Base-by-base conservation (phyloP, 1,284 basidiomycete genomes). In the Moesziomyces sp. region DNA sequence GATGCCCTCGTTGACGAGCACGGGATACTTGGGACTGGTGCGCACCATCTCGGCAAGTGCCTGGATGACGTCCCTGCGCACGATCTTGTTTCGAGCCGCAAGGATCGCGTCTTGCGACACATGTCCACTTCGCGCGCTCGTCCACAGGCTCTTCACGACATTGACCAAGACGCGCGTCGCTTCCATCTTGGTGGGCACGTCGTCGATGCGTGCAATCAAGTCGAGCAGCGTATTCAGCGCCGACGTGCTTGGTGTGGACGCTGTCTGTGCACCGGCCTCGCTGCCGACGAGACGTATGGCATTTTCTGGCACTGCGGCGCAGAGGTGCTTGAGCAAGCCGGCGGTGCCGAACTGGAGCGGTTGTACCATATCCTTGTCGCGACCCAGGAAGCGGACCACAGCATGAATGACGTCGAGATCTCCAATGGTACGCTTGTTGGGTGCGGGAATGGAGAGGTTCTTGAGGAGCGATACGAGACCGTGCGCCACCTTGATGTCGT, bases 1-100 rank as follows among this genome's bases (percentile, higher is more conserved):
- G 28, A 97, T 87, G 0, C 91, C 93, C 84, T 98, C 96, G 79
- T 95, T 96, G 65, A 97, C 88, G 34, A 98, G 87, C 47, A 94
- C 87, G 0, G 92, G 91, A 80, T 93, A 93, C 82, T 90, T 91
- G 70, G 88, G 88, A 77, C 92, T 93, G 67, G 90, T 87, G 18
- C 89, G 88, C 23, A 96, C 86, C 74, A 97, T 88, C 65, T 88
- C 89, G 1, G 89, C 88, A 26, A 97, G 87, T 13, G 89, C 88
- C 6, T 69, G 60, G 7, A 74, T 52, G 21, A 79, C 75, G 16
- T 64, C 53, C 49, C 52, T 57, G 13, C 60, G 55, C 45, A 66
- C 52, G 43, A 76, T 23, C 16, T 70, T 58, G 23, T 44, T 49
- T 23, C 58, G 55, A 11, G 63, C 56, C 10, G 52, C 34, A 5